These are phyloP conservation scores for Globisporangium solare DNA, from an alignment of 352 stramenopile species.

Conservation along the genomic window DNA sequence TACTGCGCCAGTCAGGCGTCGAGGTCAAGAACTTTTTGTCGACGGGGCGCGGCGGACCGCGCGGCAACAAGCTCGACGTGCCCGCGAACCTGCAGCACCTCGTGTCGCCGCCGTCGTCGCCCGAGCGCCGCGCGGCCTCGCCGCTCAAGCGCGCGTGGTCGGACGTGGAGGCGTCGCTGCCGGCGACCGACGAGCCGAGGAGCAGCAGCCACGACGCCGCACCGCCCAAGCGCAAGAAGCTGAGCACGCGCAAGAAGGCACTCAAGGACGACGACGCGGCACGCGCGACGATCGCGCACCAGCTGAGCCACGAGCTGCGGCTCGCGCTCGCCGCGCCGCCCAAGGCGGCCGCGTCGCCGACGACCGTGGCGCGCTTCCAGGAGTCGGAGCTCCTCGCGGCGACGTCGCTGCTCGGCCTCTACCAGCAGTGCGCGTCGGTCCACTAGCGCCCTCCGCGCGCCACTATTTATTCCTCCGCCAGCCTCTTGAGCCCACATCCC, in stretches of 20 bases:
- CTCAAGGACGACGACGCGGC: slow-evolving; percentile 19
- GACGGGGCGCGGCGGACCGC: slow-evolving; percentile 71
- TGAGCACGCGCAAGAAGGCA: slow-evolving; percentile 30
- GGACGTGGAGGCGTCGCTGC: slow-evolving; percentile 29
- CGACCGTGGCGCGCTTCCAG: slow-evolving; percentile 33
- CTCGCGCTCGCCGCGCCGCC: slow-evolving; percentile 18
- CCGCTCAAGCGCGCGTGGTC: slow-evolving; percentile 58
- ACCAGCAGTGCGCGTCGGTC: slow-evolving; percentile 70
- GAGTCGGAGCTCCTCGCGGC: slow-evolving; percentile 76
- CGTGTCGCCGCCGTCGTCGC: slow-evolving; percentile 34
- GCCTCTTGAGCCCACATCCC: too few relatives aligned
- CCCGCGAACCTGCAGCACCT: slow-evolving; percentile 54
- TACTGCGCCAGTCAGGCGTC: slow-evolving; percentile 81
- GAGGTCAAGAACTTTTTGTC: slow-evolving; percentile 88
- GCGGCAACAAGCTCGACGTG: slow-evolving; percentile 76
- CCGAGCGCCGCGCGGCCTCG: slow-evolving; percentile 22
- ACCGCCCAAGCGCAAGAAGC: slow-evolving; percentile 39
- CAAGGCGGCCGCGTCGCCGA: slow-evolving; percentile 10
- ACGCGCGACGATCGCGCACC: slow-evolving; percentile 16
- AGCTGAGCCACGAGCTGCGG: slow-evolving; percentile 35
- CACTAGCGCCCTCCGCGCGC: slow-evolving; percentile 29
- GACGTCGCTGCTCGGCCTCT: slow-evolving; percentile 67
- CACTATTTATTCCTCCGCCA: neutral
- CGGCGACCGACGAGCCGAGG: slow-evolving; percentile 13
- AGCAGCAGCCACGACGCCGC: slow-evolving; percentile 3